These are phyloP conservation scores for Mycocentrospora acerina DNA, from an alignment of 2,329 filamentous ascomycete genomes.

Conservation along the genomic window DNA sequence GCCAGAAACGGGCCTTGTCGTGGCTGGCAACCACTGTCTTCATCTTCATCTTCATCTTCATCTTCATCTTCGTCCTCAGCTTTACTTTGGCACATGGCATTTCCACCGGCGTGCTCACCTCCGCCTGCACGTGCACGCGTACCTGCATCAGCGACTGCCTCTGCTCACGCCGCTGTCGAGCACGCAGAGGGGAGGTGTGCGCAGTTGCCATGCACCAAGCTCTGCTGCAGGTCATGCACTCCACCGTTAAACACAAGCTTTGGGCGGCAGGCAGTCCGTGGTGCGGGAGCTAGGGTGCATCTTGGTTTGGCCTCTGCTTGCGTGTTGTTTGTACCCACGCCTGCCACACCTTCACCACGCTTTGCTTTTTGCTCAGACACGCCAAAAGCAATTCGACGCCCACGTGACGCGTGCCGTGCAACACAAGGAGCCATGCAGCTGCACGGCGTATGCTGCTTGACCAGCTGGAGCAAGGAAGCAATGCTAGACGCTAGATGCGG, in stretches of 20 bases:
- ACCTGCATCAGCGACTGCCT: background rate
- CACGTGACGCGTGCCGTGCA: no score
- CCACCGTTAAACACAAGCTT: constrained; percentile 4
- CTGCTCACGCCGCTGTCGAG: background rate
- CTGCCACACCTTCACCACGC: background rate
- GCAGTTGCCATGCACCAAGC: background rate
- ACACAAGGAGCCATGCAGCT: no score
- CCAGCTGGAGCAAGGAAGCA: no score
- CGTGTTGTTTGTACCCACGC: constrained; percentile 1
- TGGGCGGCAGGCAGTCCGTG: constrained; percentile 10
- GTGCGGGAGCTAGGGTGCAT: constrained; percentile 19
- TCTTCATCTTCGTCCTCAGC: no score
- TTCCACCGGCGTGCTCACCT: no score
- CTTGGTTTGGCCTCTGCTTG: constrained; percentile 9
- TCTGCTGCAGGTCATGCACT: background rate
- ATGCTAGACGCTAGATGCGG: no score
- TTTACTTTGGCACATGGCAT: no score
- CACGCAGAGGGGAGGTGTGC: background rate
- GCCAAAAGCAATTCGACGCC: background rate
- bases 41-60: no score
- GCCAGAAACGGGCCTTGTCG: background rate
- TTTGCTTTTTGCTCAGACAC: constrained; percentile 6
- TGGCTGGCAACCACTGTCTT: no score
- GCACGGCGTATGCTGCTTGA: no score
- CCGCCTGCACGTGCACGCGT: background rate